Conservation (phyloP, 495 filamentous ascomycete genomes). For the Pseudotulostoma volvatum region DNA sequence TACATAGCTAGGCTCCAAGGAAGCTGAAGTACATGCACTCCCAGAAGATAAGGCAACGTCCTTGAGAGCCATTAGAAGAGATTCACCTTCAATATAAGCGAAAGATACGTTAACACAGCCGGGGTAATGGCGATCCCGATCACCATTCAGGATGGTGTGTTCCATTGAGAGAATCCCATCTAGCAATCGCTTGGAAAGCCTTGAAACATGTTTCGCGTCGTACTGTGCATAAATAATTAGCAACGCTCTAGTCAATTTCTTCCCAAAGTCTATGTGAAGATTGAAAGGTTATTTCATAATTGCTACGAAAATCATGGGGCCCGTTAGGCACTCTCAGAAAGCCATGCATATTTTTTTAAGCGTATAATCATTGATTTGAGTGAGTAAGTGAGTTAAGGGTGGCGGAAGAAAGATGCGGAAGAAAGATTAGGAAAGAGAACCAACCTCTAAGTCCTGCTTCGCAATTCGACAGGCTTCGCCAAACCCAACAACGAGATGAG, state of each 20-base stretch:
- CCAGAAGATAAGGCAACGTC: slow-evolving; percentile 95
- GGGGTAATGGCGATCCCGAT: slow-evolving; percentile 68
- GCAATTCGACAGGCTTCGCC: slow-evolving; percentile 90
- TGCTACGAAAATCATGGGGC: slow-evolving; percentile 33
- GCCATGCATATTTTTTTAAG: slow-evolving; percentile 41
- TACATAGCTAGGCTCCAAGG: slow-evolving; percentile 90
- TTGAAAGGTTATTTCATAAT: slow-evolving; percentile 24
- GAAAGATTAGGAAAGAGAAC: slow-evolving; percentile 15
- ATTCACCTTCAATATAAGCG: slow-evolving; percentile 95
- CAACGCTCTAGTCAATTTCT: neutral
- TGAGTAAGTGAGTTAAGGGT: slow-evolving; percentile 3
- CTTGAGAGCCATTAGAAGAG: slow-evolving; percentile 93
- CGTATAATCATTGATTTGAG: slow-evolving; percentile 33
- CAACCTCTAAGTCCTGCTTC: slow-evolving; percentile 74
- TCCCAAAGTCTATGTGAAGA: neutral
- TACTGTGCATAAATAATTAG: slow-evolving; percentile 48
- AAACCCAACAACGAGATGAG: slow-evolving; percentile 76
- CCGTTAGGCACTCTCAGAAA: slow-evolving; percentile 31
- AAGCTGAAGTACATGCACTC: slow-evolving; percentile 92
- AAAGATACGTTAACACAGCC: slow-evolving; percentile 98
- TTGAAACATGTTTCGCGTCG: slow-evolving; percentile 66
- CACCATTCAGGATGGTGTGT: slow-evolving; percentile 84
- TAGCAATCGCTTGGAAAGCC: slow-evolving; percentile 66
- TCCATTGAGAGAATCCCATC: slow-evolving; percentile 74
- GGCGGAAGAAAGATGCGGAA: slow-evolving; percentile 3